Percentiles rank a stretch among this genome's conserved stretches.
phyloP scores from a whole-genome alignment of 2,329 filamentous ascomycete species.

The Trichoderma pleuroti region DNA sequence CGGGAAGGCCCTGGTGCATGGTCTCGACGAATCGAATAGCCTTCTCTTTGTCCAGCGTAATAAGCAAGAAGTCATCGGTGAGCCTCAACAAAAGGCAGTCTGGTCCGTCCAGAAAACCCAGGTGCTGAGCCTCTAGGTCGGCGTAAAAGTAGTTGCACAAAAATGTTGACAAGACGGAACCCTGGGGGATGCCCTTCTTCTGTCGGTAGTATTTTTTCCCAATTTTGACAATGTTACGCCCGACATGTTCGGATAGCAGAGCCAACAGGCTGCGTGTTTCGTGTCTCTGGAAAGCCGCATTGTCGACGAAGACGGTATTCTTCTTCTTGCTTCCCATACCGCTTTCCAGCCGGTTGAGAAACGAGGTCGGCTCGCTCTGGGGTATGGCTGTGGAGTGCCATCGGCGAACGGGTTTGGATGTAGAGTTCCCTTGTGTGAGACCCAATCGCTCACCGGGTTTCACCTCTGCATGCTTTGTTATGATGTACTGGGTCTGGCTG shows the following conservation, averaged over 20 bases:
- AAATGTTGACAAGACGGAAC: conserved; percentile 79
- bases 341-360: conserved; percentile 45
- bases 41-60: conserved; percentile 66
- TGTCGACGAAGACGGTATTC: conserved; percentile 76
- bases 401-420: conserved; percentile 40
- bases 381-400: conserved; percentile 54
- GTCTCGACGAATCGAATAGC: conserved; percentile 69
- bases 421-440: conserved; percentile 22
- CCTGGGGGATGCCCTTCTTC: conserved; percentile 86
- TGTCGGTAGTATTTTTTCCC: conserved; percentile 87
- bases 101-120: conserved; percentile 58
- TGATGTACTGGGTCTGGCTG: conserved; percentile 60
- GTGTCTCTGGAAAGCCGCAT: conserved; percentile 55
- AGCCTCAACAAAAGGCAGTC: conserved; percentile 72
- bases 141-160: conserved; percentile 97
- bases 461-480: conserved; percentile 73
- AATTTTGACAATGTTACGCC: conserved; percentile 79
- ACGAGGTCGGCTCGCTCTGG: conserved; percentile 39
- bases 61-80: conserved; percentile 89
- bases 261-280: conserved; percentile 58
- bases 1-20: conserved; percentile 75
- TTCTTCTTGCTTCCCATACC: conserved; percentile 45
- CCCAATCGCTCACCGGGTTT: conserved; percentile 42
- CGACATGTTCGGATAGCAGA: conserved; percentile 77
- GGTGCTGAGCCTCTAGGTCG: conserved; percentile 67